A percentile compares a stretch with the other conserved stretches of the same genome.
Evolutionary conservation across 2,329 filamentous ascomycete genomes (phyloP).

Genomic region (Diaporthe citri): DNA sequence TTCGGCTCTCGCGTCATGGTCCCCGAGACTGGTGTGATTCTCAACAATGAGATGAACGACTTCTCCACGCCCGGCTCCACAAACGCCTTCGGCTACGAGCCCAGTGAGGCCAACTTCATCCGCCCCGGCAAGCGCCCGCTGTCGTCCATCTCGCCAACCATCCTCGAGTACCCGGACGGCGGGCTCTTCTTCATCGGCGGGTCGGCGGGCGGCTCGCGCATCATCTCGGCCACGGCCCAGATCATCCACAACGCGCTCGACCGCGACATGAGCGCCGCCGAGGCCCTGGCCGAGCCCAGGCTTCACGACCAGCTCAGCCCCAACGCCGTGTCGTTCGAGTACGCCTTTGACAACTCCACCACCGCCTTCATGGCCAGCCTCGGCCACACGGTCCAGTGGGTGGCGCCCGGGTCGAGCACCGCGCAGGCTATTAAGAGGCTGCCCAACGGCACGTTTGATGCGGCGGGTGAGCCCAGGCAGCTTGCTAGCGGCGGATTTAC

Average conservation of each 20-base stretch:
- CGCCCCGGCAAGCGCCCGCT: conserved; percentile 82
- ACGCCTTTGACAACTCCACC: conserved; percentile 73
- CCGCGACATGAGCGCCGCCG: conserved; percentile 65
- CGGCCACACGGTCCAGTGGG: conserved; percentile 81
- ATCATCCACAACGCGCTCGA: conserved; percentile 81
- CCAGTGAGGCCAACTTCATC: conserved; percentile 81
- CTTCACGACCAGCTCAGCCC: conserved; percentile 88
- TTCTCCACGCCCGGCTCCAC: conserved; percentile 80
- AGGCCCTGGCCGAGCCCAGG: conserved; percentile 75
- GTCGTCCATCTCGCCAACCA: conserved; percentile 79
- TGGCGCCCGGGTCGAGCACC: conserved; percentile 72
- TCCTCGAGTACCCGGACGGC: conserved; percentile 60
- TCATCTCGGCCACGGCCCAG: conserved; percentile 84
- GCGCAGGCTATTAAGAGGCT: conserved; percentile 77
- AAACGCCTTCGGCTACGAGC: conserved; percentile 84
- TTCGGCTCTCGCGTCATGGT: conserved; percentile 84
- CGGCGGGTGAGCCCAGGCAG: conserved; percentile 40
- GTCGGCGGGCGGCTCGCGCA: conserved; percentile 84
- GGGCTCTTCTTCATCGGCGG: conserved; percentile 78
- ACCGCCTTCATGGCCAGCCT: conserved; percentile 71
- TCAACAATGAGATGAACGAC: conserved; percentile 76
- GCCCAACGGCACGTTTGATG: conserved; percentile 53
- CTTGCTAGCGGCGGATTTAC: conserved; percentile 36
- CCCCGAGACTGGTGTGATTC: conserved; percentile 84
- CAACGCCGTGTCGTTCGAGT: conserved; percentile 76